These are phyloP conservation scores for Lactarius quietus DNA, from an alignment of 768 basidiomycete genomes.

Conservation along the genomic window DNA sequence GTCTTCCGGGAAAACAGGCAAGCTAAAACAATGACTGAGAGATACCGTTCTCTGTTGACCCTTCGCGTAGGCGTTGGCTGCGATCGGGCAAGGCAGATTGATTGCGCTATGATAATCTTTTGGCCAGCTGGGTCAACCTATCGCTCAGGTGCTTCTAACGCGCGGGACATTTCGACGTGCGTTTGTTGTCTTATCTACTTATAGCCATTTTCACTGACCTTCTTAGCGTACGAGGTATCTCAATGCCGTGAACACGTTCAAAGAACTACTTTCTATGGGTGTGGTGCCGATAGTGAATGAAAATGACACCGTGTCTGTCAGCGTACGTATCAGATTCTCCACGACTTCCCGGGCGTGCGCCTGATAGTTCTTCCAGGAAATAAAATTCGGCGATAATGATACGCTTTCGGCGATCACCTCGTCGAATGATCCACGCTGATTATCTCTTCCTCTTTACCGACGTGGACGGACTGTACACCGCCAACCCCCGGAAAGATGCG, in stretches of 20 bases:
- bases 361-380: constrained; percentile 62
- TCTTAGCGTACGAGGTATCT: constrained; percentile 86
- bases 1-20: constrained; percentile 88
- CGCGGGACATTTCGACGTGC: constrained; percentile 96
- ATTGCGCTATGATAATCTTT: constrained; percentile 99
- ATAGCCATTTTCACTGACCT: constrained; percentile 10
- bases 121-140: constrained; percentile 88
- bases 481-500: constrained; percentile 91
- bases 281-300: constrained; percentile 99
- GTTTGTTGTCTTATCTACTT: constrained; percentile 27
- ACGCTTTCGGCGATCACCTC: constrained; percentile 96
- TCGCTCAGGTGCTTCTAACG: constrained; percentile 91
- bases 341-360: background rate
- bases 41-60: constrained; percentile 22
- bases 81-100: constrained; percentile 93
- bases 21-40: constrained; percentile 27
- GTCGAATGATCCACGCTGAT: constrained; percentile 96
- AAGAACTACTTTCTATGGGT: constrained; percentile 87
- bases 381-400: constrained; percentile 99
- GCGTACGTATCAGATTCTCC: constrained; percentile 51
- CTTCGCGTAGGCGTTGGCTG: constrained; percentile 76
- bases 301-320: constrained; percentile 97
- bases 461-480: constrained; percentile 92
- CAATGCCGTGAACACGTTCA: constrained; percentile 95
- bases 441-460: constrained; percentile 96